Evolutionary conservation across 257 asterid species (phyloP).

Genomic region (Scutellaria baicalensis): DNA sequence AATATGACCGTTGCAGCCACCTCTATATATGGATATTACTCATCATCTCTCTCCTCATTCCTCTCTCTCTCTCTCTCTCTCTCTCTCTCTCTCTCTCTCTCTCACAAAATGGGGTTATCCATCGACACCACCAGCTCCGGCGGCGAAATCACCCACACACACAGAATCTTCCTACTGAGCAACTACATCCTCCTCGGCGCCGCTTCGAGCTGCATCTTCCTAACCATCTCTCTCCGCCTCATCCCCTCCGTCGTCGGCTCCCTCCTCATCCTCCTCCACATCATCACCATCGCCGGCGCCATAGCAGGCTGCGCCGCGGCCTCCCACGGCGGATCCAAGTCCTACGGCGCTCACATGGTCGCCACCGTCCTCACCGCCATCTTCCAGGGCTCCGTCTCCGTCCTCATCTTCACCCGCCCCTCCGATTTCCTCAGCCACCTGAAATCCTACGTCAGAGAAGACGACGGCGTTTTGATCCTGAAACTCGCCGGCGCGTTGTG

Average conservation of each 20-base stretch:
- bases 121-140: slow-evolving; percentile 16
- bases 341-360: slow-evolving; percentile 87
- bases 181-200: slow-evolving; percentile 67
- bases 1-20: slow-evolving; percentile 22
- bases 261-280: slow-evolving; percentile 70
- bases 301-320: slow-evolving; percentile 69
- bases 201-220: slow-evolving; percentile 75
- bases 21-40: background rate
- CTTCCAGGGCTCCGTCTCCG: slow-evolving; percentile 82
- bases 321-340: slow-evolving; percentile 39
- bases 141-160: slow-evolving; percentile 24
- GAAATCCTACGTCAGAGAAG: slow-evolving; percentile 73
- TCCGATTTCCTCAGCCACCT: slow-evolving; percentile 58
- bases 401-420: slow-evolving; percentile 67
- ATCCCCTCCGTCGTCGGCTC: slow-evolving; percentile 53
- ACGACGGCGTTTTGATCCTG: slow-evolving; percentile 65
- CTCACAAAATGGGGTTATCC: slow-evolving; percentile 22
- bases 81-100: slow-evolving; percentile 2
- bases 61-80: background rate
- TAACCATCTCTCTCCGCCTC: slow-evolving; percentile 68
- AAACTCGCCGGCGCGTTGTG: slow-evolving; percentile 75
- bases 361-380: slow-evolving; percentile 81
- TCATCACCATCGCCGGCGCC: slow-evolving; percentile 60
- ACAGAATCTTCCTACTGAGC: slow-evolving; percentile 40
- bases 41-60: background rate